Base-by-base conservation (phyloP, 2,329 filamentous ascomycete species). In the Canariomyces notabilis region DNA sequence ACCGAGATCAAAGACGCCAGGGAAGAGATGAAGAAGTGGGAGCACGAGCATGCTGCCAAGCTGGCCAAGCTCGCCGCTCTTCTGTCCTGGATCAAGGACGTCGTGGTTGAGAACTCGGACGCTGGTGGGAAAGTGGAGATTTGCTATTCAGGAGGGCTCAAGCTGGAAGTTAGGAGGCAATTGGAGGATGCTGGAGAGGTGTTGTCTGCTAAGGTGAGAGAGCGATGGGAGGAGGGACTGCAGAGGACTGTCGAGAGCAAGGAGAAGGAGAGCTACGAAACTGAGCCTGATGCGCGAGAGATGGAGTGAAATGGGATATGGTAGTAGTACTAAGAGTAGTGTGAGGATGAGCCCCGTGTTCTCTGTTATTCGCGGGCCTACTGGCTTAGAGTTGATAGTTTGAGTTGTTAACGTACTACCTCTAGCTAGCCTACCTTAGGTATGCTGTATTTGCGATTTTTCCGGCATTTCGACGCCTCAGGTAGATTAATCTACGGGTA, bases 21-120 rank as follows among this genome's bases (percentile, higher is more conserved):
- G 1, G 49, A 57, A 0, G 49, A 64, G 3, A 51, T 72, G 16
- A 40, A 52, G 2, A 37, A 51, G 1, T 73, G 70, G 70, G 68
- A 73, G 46, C 49, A 45, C 5, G 44, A 58, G 4, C 62, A 66
- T 29, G 54, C 60, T 14, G 16, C 44, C 1, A 55, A 55, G 0
- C 58, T 73, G 5, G 54, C 59, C 2, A 57, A 52, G 6, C 51
- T 72, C 1, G 62, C 58, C 1, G 58, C 53, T 1, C 46, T 67
- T 12, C 37, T 66, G 21, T 52, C 55, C 22, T 38, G 32, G 19
- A 50, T 66, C 26, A 33, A 56, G 7, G 42, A 37, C 2, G 33
- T 57, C 7, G 55, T 57, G 12, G 45, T 39, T 11, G 49, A 37
- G 11, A 38, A 38, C 4, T 37, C 32, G 1, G 51, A 46, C 9